These are phyloP conservation scores for Penicillium lividum DNA, from an alignment of 495 filamentous ascomycete species.

Conservation along the genomic window DNA sequence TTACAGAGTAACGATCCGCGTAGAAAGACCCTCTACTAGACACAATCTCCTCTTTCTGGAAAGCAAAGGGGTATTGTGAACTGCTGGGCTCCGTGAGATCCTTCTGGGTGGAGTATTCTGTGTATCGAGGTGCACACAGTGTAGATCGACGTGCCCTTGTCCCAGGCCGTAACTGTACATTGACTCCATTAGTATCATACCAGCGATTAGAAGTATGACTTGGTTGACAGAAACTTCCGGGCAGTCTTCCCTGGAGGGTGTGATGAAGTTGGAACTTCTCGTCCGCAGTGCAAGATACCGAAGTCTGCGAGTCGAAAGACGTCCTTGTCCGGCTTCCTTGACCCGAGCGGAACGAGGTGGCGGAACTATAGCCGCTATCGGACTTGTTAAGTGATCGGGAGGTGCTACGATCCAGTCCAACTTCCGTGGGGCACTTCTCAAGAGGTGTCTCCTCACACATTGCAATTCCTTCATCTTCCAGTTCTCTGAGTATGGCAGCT, in stretches of 20 bases:
- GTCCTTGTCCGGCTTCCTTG: constrained; percentile 28
- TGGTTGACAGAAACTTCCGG: constrained; percentile 19
- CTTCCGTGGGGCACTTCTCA: constrained; percentile 15
- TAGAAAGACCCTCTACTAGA: constrained; percentile 14
- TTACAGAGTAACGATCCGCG: constrained; percentile 17
- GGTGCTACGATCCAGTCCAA: constrained; percentile 14
- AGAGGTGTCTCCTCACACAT: constrained; percentile 25
- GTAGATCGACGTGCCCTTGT: constrained; percentile 25
- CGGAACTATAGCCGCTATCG: constrained; percentile 49
- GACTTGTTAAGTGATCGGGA: constrained; percentile 36
- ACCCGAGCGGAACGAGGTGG: constrained; percentile 33
- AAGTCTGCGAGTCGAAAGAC: constrained; percentile 35
- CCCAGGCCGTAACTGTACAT: constrained; percentile 4
- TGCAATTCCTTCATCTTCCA: constrained; percentile 35
- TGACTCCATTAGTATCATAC: constrained; percentile 22
- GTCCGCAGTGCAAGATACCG: constrained; percentile 8
- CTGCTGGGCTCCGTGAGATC: not conserved
- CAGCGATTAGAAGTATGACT: constrained; percentile 21
- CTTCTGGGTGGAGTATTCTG: constrained; percentile 21
- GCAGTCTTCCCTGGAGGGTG: constrained; percentile 23
- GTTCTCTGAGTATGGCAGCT: constrained; percentile 17
- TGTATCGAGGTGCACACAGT: constrained; percentile 28
- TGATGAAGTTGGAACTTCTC: constrained; percentile 22
- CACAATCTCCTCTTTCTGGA: constrained; percentile 6
- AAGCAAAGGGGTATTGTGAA: constrained; percentile 1